These are phyloP conservation scores for Boletus subluridellus DNA, from an alignment of 1,284 basidiomycete species.

Conservation along the genomic window DNA sequence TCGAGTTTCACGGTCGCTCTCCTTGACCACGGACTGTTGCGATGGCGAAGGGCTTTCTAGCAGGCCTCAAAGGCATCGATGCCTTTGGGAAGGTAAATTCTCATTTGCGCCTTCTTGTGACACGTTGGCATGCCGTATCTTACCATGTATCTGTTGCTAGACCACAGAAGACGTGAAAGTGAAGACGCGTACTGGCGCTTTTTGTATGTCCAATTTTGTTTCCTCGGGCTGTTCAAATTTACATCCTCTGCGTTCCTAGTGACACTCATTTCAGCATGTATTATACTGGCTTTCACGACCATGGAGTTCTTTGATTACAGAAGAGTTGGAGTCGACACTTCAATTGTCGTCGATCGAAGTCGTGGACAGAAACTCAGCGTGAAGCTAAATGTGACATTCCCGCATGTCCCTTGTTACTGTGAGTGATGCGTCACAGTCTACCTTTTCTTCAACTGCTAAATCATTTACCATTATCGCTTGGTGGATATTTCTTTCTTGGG, in stretches of 20 bases:
- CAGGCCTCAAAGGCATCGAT: conserved; percentile 81
- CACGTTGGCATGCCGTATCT: conserved; percentile 12
- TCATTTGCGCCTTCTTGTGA: not conserved
- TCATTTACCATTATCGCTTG: not conserved
- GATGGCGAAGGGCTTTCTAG: conserved; percentile 76
- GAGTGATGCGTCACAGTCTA: conserved; percentile 36
- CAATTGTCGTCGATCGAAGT: conserved; percentile 88
- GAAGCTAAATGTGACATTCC: conserved; percentile 92
- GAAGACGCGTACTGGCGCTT: conserved; percentile 89
- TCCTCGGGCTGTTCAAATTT: not conserved
- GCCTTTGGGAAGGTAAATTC: conserved; percentile 91
- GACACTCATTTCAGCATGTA: conserved; percentile 86
- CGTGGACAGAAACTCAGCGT: conserved; percentile 93
- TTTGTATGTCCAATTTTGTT: conserved; percentile 55
- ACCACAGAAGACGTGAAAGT: conserved; percentile 98
- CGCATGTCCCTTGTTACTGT: conserved; percentile 96
- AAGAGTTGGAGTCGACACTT: conserved; percentile 80
- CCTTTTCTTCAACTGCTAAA: not conserved
- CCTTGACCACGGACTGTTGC: conserved; percentile 25
- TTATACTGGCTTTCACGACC: conserved; percentile 87
- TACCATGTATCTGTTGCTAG: conserved; percentile 41
- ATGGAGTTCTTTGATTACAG: conserved; percentile 98
- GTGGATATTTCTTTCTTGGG: conserved; percentile 1
- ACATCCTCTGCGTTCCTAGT: conserved; percentile 48
- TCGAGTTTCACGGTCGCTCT: conserved; percentile 32